Evolutionary conservation across 805 yeast genomes (phyloP).

Genomic region (Myxozyma vanderwaltii): DNA sequence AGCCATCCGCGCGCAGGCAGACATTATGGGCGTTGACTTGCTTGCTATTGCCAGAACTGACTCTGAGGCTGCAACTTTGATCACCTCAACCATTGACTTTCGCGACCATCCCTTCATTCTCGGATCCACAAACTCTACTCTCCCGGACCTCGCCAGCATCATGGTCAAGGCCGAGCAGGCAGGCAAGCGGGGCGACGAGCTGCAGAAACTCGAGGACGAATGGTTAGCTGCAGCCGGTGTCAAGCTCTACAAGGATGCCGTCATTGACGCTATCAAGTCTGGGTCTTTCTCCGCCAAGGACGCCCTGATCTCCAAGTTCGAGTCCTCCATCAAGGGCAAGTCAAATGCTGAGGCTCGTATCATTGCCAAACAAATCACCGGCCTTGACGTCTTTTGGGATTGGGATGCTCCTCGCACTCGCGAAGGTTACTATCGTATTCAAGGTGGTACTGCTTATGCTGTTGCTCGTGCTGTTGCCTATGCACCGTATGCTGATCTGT

Average conservation of each 20-base stretch:
- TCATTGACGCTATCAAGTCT: constrained; percentile 72
- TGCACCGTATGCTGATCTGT: constrained; percentile 91
- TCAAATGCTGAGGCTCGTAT: constrained; percentile 79
- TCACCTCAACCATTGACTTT: constrained; percentile 90
- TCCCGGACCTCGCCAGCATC: constrained; percentile 71
- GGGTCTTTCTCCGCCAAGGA: constrained; percentile 63
- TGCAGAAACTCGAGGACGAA: constrained; percentile 73
- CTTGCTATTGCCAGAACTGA: constrained; percentile 93
- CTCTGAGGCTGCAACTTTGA: constrained; percentile 94
- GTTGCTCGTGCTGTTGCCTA: constrained; percentile 94
- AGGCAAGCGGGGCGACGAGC: constrained; percentile 71
- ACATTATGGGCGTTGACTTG: constrained; percentile 84
- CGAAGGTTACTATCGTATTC: constrained; percentile 95
- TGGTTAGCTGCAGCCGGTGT: constrained; percentile 84
- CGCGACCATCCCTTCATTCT: constrained; percentile 91
- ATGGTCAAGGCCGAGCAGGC: constrained; percentile 77
- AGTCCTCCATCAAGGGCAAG: constrained; percentile 55
- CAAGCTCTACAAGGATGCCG: constrained; percentile 89
- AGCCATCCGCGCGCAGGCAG: constrained; percentile 94
- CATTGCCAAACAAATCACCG: constrained; percentile 50
- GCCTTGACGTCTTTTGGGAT: constrained; percentile 49
- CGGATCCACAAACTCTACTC: constrained; percentile 85
- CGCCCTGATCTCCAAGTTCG: constrained; percentile 63
- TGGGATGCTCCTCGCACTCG: constrained; percentile 84
- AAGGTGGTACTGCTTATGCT: constrained; percentile 96